Evolutionary conservation across 2,329 filamentous ascomycete genomes (phyloP).

Genomic region (Xylaria sp.): DNA sequence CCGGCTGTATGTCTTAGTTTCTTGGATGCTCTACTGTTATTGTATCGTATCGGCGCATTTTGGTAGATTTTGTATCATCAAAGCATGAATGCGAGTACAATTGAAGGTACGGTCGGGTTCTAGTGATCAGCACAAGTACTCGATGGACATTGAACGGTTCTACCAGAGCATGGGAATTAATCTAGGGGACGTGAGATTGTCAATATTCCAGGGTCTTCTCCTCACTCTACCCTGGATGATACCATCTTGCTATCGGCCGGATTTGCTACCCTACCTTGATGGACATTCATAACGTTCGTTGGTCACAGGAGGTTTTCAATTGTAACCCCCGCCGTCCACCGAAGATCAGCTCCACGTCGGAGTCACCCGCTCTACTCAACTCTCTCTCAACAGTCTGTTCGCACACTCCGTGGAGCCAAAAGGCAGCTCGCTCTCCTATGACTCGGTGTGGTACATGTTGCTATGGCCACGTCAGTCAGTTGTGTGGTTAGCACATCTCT

Average conservation of each 20-base stretch:
- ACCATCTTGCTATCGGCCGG: background rate
- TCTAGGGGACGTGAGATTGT: background rate
- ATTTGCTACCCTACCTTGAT: background rate
- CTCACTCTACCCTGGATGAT: background rate
- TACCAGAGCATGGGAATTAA: too few relatives aligned
- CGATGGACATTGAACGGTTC: too few relatives aligned
- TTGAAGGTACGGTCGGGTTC: too few relatives aligned
- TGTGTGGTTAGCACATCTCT: too few relatives aligned
- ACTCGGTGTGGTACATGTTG: too few relatives aligned
- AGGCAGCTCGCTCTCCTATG: too few relatives aligned
- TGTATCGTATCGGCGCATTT: background rate
- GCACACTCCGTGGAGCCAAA: too few relatives aligned
- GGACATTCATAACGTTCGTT: background rate
- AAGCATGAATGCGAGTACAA: too few relatives aligned
- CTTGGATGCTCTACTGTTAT: background rate
- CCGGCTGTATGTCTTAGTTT: background rate
- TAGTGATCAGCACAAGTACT: too few relatives aligned
- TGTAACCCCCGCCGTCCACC: background rate
- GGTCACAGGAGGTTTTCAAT: background rate
- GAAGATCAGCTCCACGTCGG: slow-evolving; percentile 13
- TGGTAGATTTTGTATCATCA: too few relatives aligned
- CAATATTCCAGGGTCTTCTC: background rate
- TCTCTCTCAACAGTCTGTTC: background rate
- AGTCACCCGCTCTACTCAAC: background rate
- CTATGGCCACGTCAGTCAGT: too few relatives aligned